Evolutionary conservation across 345 rosid species (phyloP), one percentile per base, ranked within the genome.

Genomic region (Tarenaya hassleriana): DNA sequence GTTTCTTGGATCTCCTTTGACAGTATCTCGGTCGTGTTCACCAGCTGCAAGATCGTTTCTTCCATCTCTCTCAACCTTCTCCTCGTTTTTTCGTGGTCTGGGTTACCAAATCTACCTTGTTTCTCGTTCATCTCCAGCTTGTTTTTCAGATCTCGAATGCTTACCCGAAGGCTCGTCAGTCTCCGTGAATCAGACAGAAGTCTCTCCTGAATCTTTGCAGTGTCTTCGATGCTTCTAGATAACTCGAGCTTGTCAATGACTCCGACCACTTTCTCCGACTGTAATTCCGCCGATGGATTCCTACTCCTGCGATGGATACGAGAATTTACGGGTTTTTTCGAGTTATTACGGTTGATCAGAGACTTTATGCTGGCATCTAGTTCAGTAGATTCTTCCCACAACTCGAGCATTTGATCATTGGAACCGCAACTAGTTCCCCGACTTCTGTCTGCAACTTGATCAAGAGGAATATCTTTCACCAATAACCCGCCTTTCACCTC

Each of bases 401-500:
- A 52, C 58, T 77, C 78, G 43, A 82, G 81, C 76, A 71, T 79
- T 64, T 70, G 79, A 64, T 83, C 75, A 44, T 62, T 67, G 16
- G 75, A 42, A 18, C 70, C 75, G 21, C 67, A 46, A 18, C 64
- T 66, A 20, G 68, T 71, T 59, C 79, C 69, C 57, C 68, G 71
- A 73, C 78, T 75, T 67, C 70, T 73, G 49, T 83, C 83, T 7
- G 87, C 91, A 27, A 62, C 77, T 61, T 86, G 87, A 73, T 94
- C 99, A 5, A 94, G 91, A 2, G 73, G 82, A 68, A 94, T 88
- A 62, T 94, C 99, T 72, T 88, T 94, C 69, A 81, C 74, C 74
- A 72, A 60, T 48, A 68, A 72, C 44, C 73, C 80, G 45, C 52
- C 58, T 47, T 62, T 77, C 27, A 21, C 40, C 56, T 74, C 77